phyloP scores from a whole-genome alignment of 78 protist species.

The Pelomyxa schiedti region DNA sequence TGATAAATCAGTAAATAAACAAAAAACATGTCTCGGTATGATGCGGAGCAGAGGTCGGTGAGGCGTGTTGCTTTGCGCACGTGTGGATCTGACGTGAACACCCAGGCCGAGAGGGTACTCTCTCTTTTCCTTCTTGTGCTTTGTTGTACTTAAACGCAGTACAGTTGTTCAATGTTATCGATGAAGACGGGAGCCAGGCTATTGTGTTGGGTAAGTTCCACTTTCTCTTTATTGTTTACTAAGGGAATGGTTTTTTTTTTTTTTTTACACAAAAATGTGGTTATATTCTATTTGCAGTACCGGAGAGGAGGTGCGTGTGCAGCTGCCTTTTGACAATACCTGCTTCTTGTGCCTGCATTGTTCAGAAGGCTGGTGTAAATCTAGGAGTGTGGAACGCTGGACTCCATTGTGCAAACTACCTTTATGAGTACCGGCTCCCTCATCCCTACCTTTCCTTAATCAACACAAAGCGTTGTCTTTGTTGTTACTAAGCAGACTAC shows the following conservation, averaged over 20 bases:
- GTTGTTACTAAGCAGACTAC: background rate
- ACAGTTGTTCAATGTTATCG: background rate
- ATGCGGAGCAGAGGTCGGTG: no score
- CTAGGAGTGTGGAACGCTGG: background rate
- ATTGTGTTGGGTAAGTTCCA: background rate
- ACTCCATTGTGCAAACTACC: background rate
- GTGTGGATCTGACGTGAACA: no score
- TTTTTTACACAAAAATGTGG: background rate
- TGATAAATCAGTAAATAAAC: no score
- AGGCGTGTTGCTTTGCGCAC: no score
- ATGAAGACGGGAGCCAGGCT: background rate
- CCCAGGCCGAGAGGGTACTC: no score
- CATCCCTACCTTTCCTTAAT: background rate
- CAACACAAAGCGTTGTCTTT: background rate
- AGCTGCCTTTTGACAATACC: background rate
- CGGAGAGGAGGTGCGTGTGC: background rate
- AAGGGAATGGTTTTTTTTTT: no score
- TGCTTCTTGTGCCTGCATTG: background rate
- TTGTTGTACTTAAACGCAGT: background rate
- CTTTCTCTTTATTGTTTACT: background rate
- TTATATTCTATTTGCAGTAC: background rate
- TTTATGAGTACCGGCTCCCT: background rate
- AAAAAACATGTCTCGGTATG: no score
- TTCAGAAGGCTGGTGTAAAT: background rate
- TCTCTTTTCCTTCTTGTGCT: no score